phyloP scores from a whole-genome alignment of 2,329 filamentous ascomycete species.

The Aspergillus sp. region DNA sequence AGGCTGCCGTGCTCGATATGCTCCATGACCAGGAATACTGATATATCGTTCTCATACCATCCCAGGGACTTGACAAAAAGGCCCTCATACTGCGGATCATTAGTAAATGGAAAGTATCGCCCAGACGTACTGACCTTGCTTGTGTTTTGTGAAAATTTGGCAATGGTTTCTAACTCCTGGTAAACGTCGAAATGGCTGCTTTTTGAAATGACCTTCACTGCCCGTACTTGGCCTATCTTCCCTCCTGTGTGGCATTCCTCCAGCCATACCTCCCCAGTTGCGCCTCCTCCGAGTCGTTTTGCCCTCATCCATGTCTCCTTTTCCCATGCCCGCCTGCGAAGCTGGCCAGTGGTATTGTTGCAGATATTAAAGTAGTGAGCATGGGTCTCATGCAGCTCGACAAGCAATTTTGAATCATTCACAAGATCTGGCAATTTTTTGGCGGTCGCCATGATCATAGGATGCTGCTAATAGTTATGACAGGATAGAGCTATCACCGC shows the following conservation, averaged over 20 bases:
- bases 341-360: too few species aligned
- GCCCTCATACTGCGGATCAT: neutral
- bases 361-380: too few species aligned
- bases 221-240: neutral
- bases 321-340: too few species aligned
- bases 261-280: neutral
- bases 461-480: too few species aligned
- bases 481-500: too few species aligned
- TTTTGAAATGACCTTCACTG: neutral
- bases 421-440: too few species aligned
- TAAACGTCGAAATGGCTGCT: neutral
- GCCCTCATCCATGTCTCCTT: too few species aligned
- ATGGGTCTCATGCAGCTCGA: too few species aligned
- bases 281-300: neutral
- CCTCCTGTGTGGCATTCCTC: neutral
- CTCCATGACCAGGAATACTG: constrained; percentile 1
- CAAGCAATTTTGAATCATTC: too few species aligned
- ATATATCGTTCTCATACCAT: neutral
- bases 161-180: neutral
- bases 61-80: neutral
- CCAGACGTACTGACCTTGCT: neutral
- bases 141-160: neutral
- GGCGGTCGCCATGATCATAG: too few species aligned
- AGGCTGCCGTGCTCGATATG: neutral
- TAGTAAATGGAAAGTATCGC: neutral